phyloP scores from a whole-genome alignment of 441 rosid species.

The Gossypium schwendimanii region DNA sequence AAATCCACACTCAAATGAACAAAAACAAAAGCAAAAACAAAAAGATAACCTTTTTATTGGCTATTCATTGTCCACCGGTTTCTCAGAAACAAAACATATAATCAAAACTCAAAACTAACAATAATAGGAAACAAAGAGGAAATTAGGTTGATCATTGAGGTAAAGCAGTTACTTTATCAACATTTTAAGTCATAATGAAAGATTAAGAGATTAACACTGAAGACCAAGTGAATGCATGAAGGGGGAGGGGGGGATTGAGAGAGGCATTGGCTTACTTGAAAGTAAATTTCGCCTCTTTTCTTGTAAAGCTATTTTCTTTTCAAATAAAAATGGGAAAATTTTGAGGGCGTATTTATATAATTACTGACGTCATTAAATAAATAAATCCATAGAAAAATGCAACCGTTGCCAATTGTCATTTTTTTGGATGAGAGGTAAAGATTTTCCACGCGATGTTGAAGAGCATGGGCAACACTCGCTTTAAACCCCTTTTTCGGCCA shows the following conservation, averaged over 20 bases:
- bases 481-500: background rate
- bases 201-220: background rate
- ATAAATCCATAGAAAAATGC: background rate
- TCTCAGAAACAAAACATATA: background rate
- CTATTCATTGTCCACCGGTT: background rate
- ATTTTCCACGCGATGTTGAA: background rate
- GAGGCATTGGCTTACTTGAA: background rate
- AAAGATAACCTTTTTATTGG: too few relatives aligned
- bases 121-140: background rate
- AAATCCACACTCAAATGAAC: background rate
- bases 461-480: conserved; percentile 2
- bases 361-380: background rate
- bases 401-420: background rate
- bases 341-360: background rate
- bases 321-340: background rate
- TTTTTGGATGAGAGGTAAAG: background rate
- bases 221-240: background rate
- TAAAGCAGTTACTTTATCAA: background rate
- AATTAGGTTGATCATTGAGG: background rate
- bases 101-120: background rate
- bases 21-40: background rate
- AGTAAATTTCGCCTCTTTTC: background rate
- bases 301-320: background rate
- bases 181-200: background rate
- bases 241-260: too few relatives aligned